Conservation (phyloP, 202 grass and related monocot species). For the Brachypodium distachyon region DNA sequence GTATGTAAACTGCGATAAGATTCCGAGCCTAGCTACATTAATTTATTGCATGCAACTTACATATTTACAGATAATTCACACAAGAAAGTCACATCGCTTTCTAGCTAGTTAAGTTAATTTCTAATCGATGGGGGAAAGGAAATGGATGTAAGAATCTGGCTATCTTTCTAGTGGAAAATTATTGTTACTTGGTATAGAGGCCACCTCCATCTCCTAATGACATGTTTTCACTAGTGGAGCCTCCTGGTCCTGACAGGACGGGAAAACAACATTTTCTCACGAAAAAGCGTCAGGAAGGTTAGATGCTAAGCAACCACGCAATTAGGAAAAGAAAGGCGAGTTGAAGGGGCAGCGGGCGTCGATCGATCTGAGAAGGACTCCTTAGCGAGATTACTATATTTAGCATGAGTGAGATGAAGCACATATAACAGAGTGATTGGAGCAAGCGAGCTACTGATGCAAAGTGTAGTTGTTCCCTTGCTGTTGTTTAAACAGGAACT, state of each 20-base stretch:
- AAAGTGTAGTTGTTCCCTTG: neutral
- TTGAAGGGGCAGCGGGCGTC: neutral
- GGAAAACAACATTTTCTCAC: neutral
- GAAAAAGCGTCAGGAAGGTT: constrained; percentile 43
- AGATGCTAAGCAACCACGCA: constrained; percentile 40
- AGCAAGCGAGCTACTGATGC: neutral
- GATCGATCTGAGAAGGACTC: constrained; percentile 31
- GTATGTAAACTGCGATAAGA: too few relatives aligned
- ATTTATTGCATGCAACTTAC: too few relatives aligned
- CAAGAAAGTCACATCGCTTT: too few relatives aligned
- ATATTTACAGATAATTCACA: too few relatives aligned
- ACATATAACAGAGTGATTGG: neutral
- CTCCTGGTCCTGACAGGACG: constrained; percentile 23
- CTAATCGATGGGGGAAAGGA: too few relatives aligned
- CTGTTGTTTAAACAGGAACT: neutral
- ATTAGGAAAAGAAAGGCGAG: constrained; percentile 29
- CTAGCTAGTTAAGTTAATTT: too few relatives aligned
- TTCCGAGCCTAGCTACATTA: too few relatives aligned
- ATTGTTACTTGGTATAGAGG: neutral
- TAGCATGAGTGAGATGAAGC: neutral
- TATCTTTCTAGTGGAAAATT: neutral
- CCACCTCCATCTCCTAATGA: neutral
- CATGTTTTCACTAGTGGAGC: constrained; percentile 2
- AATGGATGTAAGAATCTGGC: too few relatives aligned
- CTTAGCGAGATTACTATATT: constrained; percentile 23